Percentiles rank a stretch among this genome's conserved stretches.
These are phyloP conservation scores for Ajuga reptans DNA, from an alignment of 305 asterid species.

Conservation along the genomic window DNA sequence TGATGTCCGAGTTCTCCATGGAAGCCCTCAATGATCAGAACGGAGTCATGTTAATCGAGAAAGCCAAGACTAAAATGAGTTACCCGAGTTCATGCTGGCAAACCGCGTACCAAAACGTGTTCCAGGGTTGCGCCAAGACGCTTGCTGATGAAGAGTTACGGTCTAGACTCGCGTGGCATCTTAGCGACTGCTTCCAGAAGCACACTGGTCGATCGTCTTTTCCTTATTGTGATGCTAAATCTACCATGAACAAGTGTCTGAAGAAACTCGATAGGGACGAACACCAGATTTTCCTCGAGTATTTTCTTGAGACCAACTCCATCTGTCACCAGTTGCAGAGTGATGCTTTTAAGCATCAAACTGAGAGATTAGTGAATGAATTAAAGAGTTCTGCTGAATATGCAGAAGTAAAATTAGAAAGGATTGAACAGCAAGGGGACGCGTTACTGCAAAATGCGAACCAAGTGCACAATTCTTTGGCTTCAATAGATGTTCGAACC, in stretches of 20 bases:
- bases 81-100: slow-evolving; percentile 41
- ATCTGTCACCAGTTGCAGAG: slow-evolving; percentile 82
- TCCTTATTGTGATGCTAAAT: slow-evolving; percentile 50
- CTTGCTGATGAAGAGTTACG: slow-evolving; percentile 57
- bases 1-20: slow-evolving; percentile 33
- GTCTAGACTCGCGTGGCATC: slow-evolving; percentile 72
- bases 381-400: slow-evolving; percentile 54
- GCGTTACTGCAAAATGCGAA: slow-evolving; percentile 37
- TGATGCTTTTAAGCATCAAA: slow-evolving; percentile 58
- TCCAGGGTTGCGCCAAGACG: slow-evolving; percentile 48
- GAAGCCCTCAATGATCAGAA: slow-evolving; percentile 27
- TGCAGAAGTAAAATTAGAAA: slow-evolving; percentile 48
- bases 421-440: slow-evolving; percentile 44
- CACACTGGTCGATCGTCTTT: slow-evolving; percentile 57
- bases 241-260: slow-evolving; percentile 41
- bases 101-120: slow-evolving; percentile 31
- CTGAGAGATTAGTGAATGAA: slow-evolving; percentile 72
- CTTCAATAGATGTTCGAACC: slow-evolving; percentile 44
- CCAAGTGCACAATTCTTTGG: slow-evolving; percentile 46
- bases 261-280: slow-evolving; percentile 40
- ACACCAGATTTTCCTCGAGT: slow-evolving; percentile 45
- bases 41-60: slow-evolving; percentile 28
- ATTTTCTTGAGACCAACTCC: slow-evolving; percentile 60
- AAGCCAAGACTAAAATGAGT: slow-evolving; percentile 33
- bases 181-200: slow-evolving; percentile 68